Percentiles rank a stretch among this genome's conserved stretches.
These are phyloP conservation scores for Cryptococcus jaspeensis DNA, from an alignment of 1,284 basidiomycete species.

Conservation along the genomic window DNA sequence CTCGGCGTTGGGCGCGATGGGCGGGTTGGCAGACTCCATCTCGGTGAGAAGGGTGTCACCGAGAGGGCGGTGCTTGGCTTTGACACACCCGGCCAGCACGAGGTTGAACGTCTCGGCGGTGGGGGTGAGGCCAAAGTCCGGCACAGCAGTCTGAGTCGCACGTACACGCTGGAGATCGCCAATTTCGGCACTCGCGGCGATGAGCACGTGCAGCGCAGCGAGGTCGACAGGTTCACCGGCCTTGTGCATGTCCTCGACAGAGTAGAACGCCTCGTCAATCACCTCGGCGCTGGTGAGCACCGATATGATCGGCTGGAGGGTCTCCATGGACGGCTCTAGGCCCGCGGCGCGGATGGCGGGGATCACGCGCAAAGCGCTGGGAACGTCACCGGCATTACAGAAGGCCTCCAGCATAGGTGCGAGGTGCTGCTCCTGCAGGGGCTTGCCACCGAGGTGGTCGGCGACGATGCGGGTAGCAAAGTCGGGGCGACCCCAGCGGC, in stretches of 20 bases:
- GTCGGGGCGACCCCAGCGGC: conserved; percentile 64
- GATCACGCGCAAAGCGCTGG: conserved; percentile 43
- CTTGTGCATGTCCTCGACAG: conserved; percentile 62
- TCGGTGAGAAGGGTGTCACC: conserved; percentile 43
- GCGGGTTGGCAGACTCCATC: conserved; percentile 39
- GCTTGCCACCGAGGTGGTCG: conserved; percentile 56
- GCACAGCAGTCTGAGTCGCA: conserved; percentile 67
- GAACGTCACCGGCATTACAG: conserved; percentile 40
- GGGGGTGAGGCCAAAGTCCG: conserved; percentile 60
- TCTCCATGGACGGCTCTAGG: conserved; percentile 31
- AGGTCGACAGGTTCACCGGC: conserved; percentile 60
- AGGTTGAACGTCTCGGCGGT: conserved; percentile 67
- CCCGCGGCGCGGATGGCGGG: conserved; percentile 33
- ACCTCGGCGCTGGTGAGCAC: conserved; percentile 57
- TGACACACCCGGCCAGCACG: conserved; percentile 65
- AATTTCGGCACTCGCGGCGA: conserved; percentile 63
- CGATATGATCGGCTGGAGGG: conserved; percentile 55
- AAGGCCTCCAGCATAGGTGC: conserved; percentile 48
- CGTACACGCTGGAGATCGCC: conserved; percentile 73
- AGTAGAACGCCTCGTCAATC: conserved; percentile 65
- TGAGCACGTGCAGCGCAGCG: conserved; percentile 63
- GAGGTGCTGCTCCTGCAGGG: conserved; percentile 59
- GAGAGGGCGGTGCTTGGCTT: conserved; percentile 29
- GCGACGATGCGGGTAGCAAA: conserved; percentile 67
- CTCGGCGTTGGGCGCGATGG: conserved; percentile 57